Evolutionary conservation across 192 early-diverging fungal species (phyloP), one percentile per base, ranked within the genome.

Genomic region (Gaertneriomyces sp.): DNA sequence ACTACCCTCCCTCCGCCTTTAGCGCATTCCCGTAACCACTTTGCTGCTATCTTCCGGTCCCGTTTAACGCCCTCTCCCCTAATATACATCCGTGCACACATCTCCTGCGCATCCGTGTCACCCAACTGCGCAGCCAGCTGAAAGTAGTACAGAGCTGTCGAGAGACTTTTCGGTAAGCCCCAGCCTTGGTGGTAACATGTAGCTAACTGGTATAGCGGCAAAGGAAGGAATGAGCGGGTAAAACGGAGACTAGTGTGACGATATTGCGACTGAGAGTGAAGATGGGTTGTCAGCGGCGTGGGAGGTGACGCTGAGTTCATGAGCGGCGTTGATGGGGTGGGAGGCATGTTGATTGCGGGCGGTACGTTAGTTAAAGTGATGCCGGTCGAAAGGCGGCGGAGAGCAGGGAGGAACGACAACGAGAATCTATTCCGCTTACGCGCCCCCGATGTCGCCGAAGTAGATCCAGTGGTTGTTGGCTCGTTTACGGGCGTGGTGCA

Each of bases 171-270:
- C 42, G 73, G 68, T 11, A 74, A 42, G 14, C 73, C 73, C 73
- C 73, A 74, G 14, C 73, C 73, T 19, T 74, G 73, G 7, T 53
- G 19, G 16, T 66, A 72, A 14, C 60, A 71, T 16, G 71, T 60
- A 11, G 56, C 73, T 3, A 74, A 45, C 60, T 74, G 68, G 64
- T 64, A 74, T 5, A 74, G 42, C 12, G 73, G 73, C 0, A 74
- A 51, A 3, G 73, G 73, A n/a, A 66, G 53, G 46, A 66, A 59
- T 6, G 64, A 41, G 20, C 64, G 52, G 20, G 53, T 55, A 9
- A 52, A 11, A 16, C 10, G 39, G 19, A 61, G 20, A n/a, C 42
- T 25, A 4, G 16, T 11, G 4, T 42, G 62, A 11, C 38, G 62
- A 59, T 12, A 33, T 16, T 5, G 16, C 12, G 54, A 56, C 12